Base-by-base conservation (phyloP, 139 green algal species). In the Mesotaenium endlicherianum region DNA sequence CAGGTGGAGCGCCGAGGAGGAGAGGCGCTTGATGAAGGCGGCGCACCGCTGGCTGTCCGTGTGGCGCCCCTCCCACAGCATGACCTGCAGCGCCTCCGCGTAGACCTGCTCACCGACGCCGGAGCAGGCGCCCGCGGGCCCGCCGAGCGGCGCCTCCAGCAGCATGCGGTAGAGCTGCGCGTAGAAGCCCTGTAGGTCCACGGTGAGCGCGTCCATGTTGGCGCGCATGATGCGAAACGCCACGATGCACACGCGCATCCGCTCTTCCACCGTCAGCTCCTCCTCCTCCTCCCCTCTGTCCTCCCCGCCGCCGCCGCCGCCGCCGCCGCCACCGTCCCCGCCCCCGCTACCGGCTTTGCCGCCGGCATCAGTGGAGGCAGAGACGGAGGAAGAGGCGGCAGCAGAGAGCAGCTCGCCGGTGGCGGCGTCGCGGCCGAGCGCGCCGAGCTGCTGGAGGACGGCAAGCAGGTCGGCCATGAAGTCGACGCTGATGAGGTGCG, bases 401-500 rank as follows among this genome's bases (percentile, higher is more conserved):
- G 43, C 36, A 72, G 11, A 8, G 17, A 38, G 43, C 67, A 49
- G 17, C 76, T 43, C 40, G 44, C 47, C 76, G 31, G 34, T 20
- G n/a, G 71, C 71, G n/a, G n/a, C n/a, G n/a, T n/a, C n/a, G n/a
- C n/a, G n/a, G n/a, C n/a, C 42, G 6, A 41, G 8, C 42, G 6
- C 17, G 17, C 5, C n/a, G n/a, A 88, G 49, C 45, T 45, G 14
- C 30, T 38, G 30, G 31, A 88, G 2, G n/a, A 81, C 68, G 5
- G 36, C 80, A 3, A 87, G 36, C 16, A 90, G 74, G 40, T 91
- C 86, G 5, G 17, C 82, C 67, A 91, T 77, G 44, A 91, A 91
- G 6, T 91, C 84, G 6, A 91, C 82, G 17, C 36, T 84, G 53
- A 91, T 84, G 39, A 91, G 87, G 30, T 90, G 87, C 50, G 87